Percentiles rank a stretch among this genome's conserved stretches.
Conservation (phyloP, 148 eudicot genomes). For the Cornus controversa region DNA sequence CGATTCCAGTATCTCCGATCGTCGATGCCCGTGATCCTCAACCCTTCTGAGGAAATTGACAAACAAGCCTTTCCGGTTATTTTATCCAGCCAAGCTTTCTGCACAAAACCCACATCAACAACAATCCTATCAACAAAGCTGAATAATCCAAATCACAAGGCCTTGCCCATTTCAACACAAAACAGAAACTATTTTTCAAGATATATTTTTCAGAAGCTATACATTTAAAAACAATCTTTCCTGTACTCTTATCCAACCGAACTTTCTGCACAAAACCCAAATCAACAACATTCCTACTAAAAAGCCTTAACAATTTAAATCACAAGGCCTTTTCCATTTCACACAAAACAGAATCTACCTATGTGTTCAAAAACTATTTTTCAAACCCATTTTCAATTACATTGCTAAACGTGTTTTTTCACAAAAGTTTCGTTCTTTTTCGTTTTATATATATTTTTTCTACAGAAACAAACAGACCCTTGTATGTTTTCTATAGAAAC, state of each 20-base stretch:
- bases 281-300: constrained; percentile 9
- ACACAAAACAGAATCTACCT: too few species aligned
- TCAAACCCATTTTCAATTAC: neutral
- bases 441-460: too few species aligned
- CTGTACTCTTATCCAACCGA: too few species aligned
- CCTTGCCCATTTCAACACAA: neutral
- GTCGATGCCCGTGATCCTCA: constrained; percentile 55
- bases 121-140: constrained; percentile 10
- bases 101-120: constrained; percentile 17
- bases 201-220: too few species aligned
- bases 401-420: too few species aligned
- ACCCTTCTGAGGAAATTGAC: constrained; percentile 49
- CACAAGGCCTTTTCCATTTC: neutral
- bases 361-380: too few species aligned
- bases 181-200: neutral
- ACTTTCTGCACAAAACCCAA: constrained; percentile 19
- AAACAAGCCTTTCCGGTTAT: constrained; percentile 45
- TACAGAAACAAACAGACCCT: neutral
- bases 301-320: neutral
- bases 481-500: neutral
- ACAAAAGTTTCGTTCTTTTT: too few species aligned
- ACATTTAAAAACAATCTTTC: neutral
- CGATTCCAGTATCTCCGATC: constrained; percentile 65
- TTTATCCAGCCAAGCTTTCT: constrained; percentile 62
- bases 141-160: neutral